A percentile compares a stretch with the other conserved stretches of the same genome.
Conservation (phyloP, 2,329 filamentous ascomycete species). For the Scedosporium minutisporum region DNA sequence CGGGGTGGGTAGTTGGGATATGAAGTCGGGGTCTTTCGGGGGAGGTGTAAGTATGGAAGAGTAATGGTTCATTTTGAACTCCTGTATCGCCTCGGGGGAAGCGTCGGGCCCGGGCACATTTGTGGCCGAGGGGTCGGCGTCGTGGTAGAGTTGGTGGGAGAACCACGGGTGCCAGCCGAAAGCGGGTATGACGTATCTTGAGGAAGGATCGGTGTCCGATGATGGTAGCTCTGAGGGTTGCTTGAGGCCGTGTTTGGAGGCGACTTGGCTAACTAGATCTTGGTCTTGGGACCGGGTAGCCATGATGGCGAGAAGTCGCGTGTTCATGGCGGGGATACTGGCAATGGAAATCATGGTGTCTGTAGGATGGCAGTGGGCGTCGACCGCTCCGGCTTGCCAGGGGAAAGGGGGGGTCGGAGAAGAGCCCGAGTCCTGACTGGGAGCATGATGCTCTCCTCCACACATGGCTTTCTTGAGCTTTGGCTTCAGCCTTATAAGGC, state of each 20-base stretch:
- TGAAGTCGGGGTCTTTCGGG: constrained; percentile 31
- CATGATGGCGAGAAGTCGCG: constrained; percentile 63
- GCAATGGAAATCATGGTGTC: constrained; percentile 59
- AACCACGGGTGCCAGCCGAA: constrained; percentile 90
- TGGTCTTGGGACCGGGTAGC: constrained; percentile 69
- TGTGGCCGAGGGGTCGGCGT: constrained; percentile 21
- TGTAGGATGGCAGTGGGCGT: constrained; percentile 79
- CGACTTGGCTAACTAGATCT: constrained; percentile 55
- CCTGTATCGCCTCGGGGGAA: constrained; percentile 25
- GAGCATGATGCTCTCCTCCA: background rate
- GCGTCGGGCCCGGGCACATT: background rate
- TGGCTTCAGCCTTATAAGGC: too few relatives aligned
- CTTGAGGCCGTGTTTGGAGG: constrained; percentile 42
- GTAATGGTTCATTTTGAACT: constrained; percentile 51
- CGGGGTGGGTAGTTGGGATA: constrained; percentile 47
- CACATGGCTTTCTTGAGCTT: background rate
- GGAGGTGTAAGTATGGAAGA: constrained; percentile 53
- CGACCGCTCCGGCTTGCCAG: constrained; percentile 62
- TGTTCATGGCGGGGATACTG: constrained; percentile 54
- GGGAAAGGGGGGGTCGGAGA: constrained; percentile 36
- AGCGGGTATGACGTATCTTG: constrained; percentile 44
- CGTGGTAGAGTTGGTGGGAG: constrained; percentile 64
- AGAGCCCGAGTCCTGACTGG: background rate
- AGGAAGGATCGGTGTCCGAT: background rate
- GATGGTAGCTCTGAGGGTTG: background rate